Percentiles rank a stretch among this genome's conserved stretches.
Conservation (phyloP, 2,329 filamentous ascomycete species). For the Apiospora pterosperma region DNA sequence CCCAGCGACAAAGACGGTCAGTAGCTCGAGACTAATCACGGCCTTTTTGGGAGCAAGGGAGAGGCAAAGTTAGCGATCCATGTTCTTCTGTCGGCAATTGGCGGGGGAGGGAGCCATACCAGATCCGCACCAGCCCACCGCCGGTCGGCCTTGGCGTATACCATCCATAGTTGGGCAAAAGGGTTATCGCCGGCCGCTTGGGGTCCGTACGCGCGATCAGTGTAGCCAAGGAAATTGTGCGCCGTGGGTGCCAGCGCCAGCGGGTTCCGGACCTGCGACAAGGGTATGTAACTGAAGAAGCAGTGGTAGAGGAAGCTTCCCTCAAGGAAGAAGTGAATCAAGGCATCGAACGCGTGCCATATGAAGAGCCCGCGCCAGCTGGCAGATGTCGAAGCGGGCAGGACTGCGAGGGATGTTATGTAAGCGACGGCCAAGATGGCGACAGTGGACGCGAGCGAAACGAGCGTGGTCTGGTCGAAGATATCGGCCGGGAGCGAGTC, state of each 20-base stretch:
- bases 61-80: background rate
- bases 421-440: constrained; percentile 51
- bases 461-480: constrained; percentile 57
- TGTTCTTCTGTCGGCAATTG: background rate
- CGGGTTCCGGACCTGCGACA: constrained; percentile 30
- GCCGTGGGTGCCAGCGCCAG: constrained; percentile 44
- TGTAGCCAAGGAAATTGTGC: constrained; percentile 48
- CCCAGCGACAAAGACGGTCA: constrained; percentile 62
- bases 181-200: constrained; percentile 54
- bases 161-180: constrained; percentile 64
- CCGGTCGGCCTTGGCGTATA: constrained; percentile 62
- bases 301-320: constrained; percentile 91
- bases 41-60: constrained; percentile 30
- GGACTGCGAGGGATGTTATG: constrained; percentile 40
- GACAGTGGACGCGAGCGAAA: constrained; percentile 54
- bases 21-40: constrained; percentile 61
- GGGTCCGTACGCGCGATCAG: constrained; percentile 50
- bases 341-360: constrained; percentile 91
- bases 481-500: constrained; percentile 47
- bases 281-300: constrained; percentile 64
- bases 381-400: constrained; percentile 46
- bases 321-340: constrained; percentile 90
- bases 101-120: constrained; percentile 30
- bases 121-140: constrained; percentile 63
- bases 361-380: constrained; percentile 77